Base-by-base conservation (phyloP, 176 grass and related monocot genomes). In the Raddia guianensis region DNA sequence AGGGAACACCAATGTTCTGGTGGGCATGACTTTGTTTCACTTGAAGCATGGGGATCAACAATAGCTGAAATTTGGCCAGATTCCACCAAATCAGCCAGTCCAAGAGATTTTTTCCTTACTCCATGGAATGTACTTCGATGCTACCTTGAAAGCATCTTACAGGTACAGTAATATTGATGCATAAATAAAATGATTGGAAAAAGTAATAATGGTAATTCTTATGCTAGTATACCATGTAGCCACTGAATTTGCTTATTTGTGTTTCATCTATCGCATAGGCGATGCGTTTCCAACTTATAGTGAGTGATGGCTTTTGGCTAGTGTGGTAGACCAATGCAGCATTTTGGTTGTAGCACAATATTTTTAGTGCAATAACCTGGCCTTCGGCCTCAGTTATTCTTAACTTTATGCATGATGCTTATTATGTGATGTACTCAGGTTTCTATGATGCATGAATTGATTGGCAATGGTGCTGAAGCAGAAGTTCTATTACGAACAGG, bases 91-190 rank as follows among this genome's bases (percentile, higher is more conserved):
- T 76, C 83, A 85, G n/a, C 33, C 32, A 75, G 18, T 73, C 46
- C 52, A 9, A 37, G 43, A 67, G 90, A 98, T 72, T 89, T 56
- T 83, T 87, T 87, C 79, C 84, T 89, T 56, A 92, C 92, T 72
- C 66, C 90, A 65, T 98, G 95, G 95, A 86, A 49, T 87, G 81
- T 91, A 67, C 88, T 98, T 68, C 87, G 88, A 79, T 95, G 80
- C 79, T 98, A 86, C 48, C 92, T 98, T 71, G 95, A 98, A 83
- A 98, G 95, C 84, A 95, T 78, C 78, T 91, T 98, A 81, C 95
- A 98, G 95, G 95, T 98, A 70, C n/a, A 21, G 8, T 67, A 53
- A 54, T 63, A 68, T 9, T 51, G 13, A 42, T 20, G 14, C 45
- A 51, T 44, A 12, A 59, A 12, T 47, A 37, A 51, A 79, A 59